phyloP scores from a whole-genome alignment of 148 eudicot genomes.

The Heliamphora exappendiculata region DNA sequence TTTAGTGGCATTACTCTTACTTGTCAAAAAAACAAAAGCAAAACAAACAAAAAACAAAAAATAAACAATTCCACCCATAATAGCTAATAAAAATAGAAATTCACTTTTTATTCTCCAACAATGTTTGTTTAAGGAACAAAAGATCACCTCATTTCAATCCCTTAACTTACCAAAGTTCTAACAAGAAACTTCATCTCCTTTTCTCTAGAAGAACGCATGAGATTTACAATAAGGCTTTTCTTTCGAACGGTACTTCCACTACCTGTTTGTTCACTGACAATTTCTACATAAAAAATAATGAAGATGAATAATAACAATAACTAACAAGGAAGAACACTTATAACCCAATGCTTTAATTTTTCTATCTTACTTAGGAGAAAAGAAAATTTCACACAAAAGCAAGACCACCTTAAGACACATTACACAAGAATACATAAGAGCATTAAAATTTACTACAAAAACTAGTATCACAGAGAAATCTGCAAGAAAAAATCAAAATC shows the following conservation, averaged over 20 bases:
- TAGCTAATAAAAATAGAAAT: not conserved
- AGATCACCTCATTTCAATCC: not conserved
- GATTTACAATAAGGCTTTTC: conserved; percentile 74
- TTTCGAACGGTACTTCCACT: conserved; percentile 75
- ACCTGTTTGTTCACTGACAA: conserved; percentile 84
- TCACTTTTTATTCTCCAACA: not conserved
- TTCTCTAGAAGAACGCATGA: conserved; percentile 90
- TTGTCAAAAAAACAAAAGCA: too few species aligned
- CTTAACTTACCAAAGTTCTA: conserved; percentile 73
- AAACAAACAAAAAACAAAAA: too few species aligned
- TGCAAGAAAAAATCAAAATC: conserved; percentile 2
- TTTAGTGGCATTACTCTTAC: too few species aligned
- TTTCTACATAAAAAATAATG: conserved; percentile 20
- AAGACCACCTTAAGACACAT: not conserved
- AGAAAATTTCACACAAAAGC: not conserved
- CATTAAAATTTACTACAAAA: not conserved
- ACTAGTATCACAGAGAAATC: not conserved
- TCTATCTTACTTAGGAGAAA: not conserved
- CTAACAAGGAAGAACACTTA: not conserved
- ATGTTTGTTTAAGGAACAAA: not conserved
- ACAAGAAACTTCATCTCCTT: conserved; percentile 94
- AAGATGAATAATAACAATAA: not conserved
- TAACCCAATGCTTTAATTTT: conserved; percentile 6
- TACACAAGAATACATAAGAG: not conserved
- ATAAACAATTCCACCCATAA: not conserved